phyloP scores from a whole-genome alignment of 1,284 basidiomycete genomes.

The Melanopsichium pennsylvanicum region DNA sequence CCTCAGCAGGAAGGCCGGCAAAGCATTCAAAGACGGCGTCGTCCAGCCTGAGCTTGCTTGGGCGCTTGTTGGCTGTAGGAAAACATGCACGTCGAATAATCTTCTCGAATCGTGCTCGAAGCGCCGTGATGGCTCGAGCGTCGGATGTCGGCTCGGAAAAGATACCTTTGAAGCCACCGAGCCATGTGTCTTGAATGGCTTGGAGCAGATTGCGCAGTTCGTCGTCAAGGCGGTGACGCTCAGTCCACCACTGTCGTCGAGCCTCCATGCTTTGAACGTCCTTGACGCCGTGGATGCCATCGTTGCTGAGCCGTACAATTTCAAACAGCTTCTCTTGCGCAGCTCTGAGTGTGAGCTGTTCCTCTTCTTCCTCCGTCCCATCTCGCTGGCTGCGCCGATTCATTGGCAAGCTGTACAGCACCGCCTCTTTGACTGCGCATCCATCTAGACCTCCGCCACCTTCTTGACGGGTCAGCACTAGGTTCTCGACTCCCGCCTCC shows the following conservation, averaged over 20 bases:
- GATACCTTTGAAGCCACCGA: slow-evolving; percentile 85
- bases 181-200: slow-evolving; percentile 92
- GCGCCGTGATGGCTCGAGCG: slow-evolving; percentile 20
- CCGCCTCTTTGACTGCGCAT: slow-evolving; percentile 37
- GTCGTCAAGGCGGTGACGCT: slow-evolving; percentile 77
- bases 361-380: slow-evolving; percentile 72
- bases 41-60: slow-evolving; percentile 72
- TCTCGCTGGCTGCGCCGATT: slow-evolving; percentile 77
- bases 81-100: slow-evolving; percentile 68
- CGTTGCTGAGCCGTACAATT: slow-evolving; percentile 80
- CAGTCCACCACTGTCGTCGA: slow-evolving; percentile 80
- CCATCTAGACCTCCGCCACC: slow-evolving; percentile 42
- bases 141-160: slow-evolving; percentile 35
- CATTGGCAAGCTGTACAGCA: slow-evolving; percentile 81
- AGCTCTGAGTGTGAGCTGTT: slow-evolving; percentile 76
- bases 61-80: slow-evolving; percentile 66
- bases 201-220: slow-evolving; percentile 79
- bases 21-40: slow-evolving; percentile 84
- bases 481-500: slow-evolving; percentile 74
- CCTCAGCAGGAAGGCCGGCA: slow-evolving; percentile 79
- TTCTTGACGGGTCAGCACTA: slow-evolving; percentile 81
- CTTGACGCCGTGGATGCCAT: slow-evolving; percentile 77
- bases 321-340: slow-evolving; percentile 78
- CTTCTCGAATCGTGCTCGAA: slow-evolving; percentile 41
- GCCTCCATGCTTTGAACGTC: slow-evolving; percentile 76